Evolutionary conservation across 2,329 filamentous ascomycete species (phyloP).

Genomic region (Podosphaera xanthii): DNA sequence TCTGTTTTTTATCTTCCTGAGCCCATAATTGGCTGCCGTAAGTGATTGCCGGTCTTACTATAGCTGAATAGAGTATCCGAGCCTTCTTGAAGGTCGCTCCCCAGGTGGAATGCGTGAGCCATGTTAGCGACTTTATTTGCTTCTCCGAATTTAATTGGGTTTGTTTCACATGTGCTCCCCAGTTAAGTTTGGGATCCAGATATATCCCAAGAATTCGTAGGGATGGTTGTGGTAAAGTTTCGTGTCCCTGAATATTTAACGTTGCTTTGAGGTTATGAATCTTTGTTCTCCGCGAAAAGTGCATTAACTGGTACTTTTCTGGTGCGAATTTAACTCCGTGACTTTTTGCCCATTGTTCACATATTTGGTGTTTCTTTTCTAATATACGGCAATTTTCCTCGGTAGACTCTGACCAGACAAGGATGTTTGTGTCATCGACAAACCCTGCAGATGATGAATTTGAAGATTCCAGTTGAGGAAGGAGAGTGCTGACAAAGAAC

Average conservation of each 20-base stretch:
- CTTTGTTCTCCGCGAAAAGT: background rate
- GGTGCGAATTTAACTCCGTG: too few relatives aligned
- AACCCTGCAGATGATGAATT: background rate
- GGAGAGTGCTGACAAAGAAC: background rate
- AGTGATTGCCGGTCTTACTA: background rate
- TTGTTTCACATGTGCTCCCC: background rate
- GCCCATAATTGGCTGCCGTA: background rate
- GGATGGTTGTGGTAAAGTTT: background rate
- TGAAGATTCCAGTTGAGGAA: background rate
- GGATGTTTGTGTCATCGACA: background rate
- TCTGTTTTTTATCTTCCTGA: background rate
- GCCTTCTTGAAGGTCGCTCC: background rate
- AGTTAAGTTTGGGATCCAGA: background rate
- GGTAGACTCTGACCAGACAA: background rate
- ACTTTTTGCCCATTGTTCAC: background rate
- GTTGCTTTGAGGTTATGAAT: background rate
- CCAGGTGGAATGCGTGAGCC: background rate
- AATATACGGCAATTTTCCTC: background rate
- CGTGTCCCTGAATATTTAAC: background rate
- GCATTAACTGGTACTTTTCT: background rate
- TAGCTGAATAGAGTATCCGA: background rate
- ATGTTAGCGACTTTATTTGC: background rate
- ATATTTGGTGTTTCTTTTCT: background rate
- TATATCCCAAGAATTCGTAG: background rate
- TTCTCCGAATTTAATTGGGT: background rate